These are phyloP conservation scores for Hydrangea macrophylla DNA, from an alignment of 148 eudicot genomes.

Conservation along the genomic window DNA sequence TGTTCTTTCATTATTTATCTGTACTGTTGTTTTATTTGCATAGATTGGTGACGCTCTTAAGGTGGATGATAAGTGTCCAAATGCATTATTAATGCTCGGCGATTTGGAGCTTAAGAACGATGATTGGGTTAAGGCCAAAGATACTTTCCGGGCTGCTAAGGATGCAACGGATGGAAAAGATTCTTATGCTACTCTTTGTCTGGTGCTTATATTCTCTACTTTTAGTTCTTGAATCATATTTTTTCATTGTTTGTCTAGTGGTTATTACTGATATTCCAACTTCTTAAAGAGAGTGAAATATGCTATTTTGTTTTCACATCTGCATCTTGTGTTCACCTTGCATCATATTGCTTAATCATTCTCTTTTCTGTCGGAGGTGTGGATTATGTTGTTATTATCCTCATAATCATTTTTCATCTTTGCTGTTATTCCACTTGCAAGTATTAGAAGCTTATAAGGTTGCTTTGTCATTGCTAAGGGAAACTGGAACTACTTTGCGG, in stretches of 20 bases:
- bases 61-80: slow-evolving; percentile 80
- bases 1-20: neutral
- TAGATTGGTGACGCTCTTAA: slow-evolving; percentile 85
- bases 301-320: slow-evolving; percentile 4
- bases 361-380: neutral
- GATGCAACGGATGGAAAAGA: slow-evolving; percentile 78
- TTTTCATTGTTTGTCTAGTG: neutral
- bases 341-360: neutral
- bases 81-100: slow-evolving; percentile 86
- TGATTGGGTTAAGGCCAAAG: slow-evolving; percentile 99
- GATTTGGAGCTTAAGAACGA: slow-evolving; percentile 95
- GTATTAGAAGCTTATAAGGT: slow-evolving; percentile 11
- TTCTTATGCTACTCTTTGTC: slow-evolving; percentile 85
- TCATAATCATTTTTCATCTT: neutral
- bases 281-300: neutral
- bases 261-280: neutral
- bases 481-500: slow-evolving; percentile 99
- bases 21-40: slow-evolving; percentile 1
- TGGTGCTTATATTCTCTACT: slow-evolving; percentile 39
- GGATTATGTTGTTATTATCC: neutral
- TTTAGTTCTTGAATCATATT: neutral
- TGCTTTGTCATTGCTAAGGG: slow-evolving; percentile 49
- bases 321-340: slow-evolving; percentile 1
- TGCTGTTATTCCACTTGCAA: slow-evolving; percentile 4
- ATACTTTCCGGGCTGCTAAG: slow-evolving; percentile 89